Evolutionary conservation across 345 rosid genomes (phyloP), one percentile per base, ranked within the genome.

Genomic region (Gossypium australe): DNA sequence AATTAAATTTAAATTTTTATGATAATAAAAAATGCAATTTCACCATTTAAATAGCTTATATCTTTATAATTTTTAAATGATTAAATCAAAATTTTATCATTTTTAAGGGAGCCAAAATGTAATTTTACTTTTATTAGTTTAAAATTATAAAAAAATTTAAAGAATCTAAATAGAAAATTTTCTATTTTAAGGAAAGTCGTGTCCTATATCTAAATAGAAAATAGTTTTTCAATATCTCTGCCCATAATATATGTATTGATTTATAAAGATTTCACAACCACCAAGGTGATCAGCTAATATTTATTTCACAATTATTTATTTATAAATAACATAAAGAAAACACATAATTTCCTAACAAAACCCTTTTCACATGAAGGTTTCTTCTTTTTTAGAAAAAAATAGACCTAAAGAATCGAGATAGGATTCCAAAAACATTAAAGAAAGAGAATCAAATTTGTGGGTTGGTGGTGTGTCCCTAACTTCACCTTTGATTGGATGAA

Each of bases 121-220:
- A 29, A 29, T 3, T 3, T 27, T 27, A 27, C 3, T 29, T 29
- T 29, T 29, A 29, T 3, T 29, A 29, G 3, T 29, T 29, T 29
- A 29, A 29, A 29, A 29, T 29, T 29, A 27, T 2, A 29, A 29
- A 3, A 29, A 29, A 29, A 2, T 0, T 25, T 29, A 3, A 29
- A 29, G 1, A 0, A 29, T 29, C 4, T 3, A 3, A 29, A 29
- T 29, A 29, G 0, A 29, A 29, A 29, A 29, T 0, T 3, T 25
- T 29, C 4, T n/a, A n/a, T n/a, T n/a, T n/a, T n/a, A n/a, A n/a
- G 0, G 4, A 0, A 0, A 27, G 0, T 27, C 29, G 0, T 0
- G 29, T 27, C 29, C 29, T 27, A 0, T n/a, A n/a, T n/a, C n/a
- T n/a, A n/a, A n/a, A n/a, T n/a, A n/a, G n/a, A n/a, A n/a, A n/a